Conservation (phyloP, 1,284 basidiomycete genomes). For the Tausonia pullulans region DNA sequence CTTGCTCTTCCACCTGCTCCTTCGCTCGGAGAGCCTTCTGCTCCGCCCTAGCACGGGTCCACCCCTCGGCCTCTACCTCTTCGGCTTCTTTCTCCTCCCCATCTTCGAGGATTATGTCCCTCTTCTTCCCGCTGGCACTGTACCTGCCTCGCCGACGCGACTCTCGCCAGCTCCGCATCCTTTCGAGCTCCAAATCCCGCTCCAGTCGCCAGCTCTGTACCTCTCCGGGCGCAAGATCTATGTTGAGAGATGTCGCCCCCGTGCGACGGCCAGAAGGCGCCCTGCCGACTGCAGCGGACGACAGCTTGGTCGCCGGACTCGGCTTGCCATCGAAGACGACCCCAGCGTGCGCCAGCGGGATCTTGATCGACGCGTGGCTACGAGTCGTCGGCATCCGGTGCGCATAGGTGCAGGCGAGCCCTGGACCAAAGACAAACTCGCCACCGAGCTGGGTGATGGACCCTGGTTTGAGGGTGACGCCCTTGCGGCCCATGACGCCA, state of each 20-base stretch:
- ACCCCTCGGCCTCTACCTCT: neutral
- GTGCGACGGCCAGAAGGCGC: neutral
- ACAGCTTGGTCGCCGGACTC: neutral
- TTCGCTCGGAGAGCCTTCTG: too few relatives aligned
- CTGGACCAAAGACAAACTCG: constrained; percentile 74
- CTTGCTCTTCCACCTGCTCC: too few relatives aligned
- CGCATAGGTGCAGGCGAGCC: constrained; percentile 27
- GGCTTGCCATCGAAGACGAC: neutral
- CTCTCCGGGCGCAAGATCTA: neutral
- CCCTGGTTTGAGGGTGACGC: constrained; percentile 12
- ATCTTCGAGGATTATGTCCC: neutral
- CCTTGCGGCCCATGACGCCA: constrained; percentile 16
- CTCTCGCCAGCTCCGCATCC: constrained; percentile 23
- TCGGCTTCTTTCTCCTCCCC: neutral
- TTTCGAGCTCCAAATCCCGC: constrained; percentile 24
- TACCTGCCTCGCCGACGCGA: constrained; percentile 19
- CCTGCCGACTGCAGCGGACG: constrained; percentile 21
- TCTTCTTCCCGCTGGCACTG: neutral
- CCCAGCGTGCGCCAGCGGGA: constrained; percentile 54
- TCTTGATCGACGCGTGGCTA: constrained; percentile 55
- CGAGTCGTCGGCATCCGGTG: constrained; percentile 43
- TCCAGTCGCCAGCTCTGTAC: constrained; percentile 22
- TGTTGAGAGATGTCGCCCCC: constrained; percentile 1
- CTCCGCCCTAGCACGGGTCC: neutral
- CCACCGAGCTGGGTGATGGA: constrained; percentile 35